Conservation (phyloP, 1,284 basidiomycete genomes). For the Papiliotrema laurentii region DNA sequence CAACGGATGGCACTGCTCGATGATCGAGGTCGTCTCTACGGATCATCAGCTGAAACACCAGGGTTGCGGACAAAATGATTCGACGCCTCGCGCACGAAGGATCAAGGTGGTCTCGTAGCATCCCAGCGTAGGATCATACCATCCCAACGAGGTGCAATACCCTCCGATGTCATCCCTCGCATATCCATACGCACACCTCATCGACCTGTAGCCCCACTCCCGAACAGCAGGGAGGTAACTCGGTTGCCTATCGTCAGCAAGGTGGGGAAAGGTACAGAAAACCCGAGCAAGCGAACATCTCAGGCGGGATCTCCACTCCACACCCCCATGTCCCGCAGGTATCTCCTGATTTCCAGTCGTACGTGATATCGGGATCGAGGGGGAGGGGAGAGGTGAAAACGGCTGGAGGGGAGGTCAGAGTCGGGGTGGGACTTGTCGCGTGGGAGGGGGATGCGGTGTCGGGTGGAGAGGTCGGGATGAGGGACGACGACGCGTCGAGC, state of each 20-base stretch:
- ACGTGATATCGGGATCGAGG: constrained; percentile 3
- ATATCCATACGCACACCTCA: constrained; percentile 25
- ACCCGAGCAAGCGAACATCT: not conserved
- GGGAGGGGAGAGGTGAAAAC: constrained; percentile 17
- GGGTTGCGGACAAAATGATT: not conserved
- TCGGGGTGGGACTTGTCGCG: too few relatives aligned
- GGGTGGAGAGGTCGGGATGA: not conserved
- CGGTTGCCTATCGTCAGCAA: constrained; percentile 10
- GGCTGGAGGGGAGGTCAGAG: constrained; percentile 6
- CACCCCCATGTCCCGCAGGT: constrained; percentile 23
- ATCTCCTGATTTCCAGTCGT: constrained; percentile 14
- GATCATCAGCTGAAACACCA: not conserved
- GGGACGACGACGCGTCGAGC: not conserved
- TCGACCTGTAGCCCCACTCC: constrained; percentile 18
- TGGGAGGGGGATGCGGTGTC: not conserved
- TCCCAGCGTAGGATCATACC: constrained; percentile 18
- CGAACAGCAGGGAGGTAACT: constrained; percentile 17
- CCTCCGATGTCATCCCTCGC: constrained; percentile 5
- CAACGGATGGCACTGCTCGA: constrained; percentile 12
- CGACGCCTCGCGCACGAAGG: constrained; percentile 8
- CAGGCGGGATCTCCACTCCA: constrained; percentile 13
- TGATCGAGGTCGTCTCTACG: constrained; percentile 16
- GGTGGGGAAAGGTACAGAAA: not conserved
- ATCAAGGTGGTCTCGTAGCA: constrained; percentile 31
- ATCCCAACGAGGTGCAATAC: constrained; percentile 13